Percentiles rank a stretch among this genome's conserved stretches.
Conservation (phyloP, 2,329 filamentous ascomycete genomes). For the Plenodomus lindquistii region DNA sequence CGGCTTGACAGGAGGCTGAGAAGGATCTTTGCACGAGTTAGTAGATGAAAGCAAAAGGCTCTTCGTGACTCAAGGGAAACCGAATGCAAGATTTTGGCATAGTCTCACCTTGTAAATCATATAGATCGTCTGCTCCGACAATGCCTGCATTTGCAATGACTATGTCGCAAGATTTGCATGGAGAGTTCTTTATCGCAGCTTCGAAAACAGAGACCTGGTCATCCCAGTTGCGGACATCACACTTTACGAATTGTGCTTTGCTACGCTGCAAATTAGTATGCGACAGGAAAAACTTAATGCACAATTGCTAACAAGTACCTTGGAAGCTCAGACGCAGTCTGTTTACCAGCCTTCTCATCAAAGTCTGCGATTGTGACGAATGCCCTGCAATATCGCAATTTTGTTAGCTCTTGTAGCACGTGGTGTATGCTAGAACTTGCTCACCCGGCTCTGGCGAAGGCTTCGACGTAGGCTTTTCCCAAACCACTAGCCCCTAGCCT, state of each 20-base stretch:
- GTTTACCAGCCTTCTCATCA: too few relatives aligned
- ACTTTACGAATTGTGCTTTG: slow-evolving; percentile 1
- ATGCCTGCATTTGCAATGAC: slow-evolving; percentile 16
- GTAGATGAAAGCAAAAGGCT: neutral
- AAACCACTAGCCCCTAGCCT: neutral
- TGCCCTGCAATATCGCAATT: neutral
- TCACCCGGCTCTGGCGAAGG: slow-evolving; percentile 1
- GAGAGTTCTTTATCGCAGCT: neutral
- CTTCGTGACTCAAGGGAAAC: too few relatives aligned
- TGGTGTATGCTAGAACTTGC: neutral
- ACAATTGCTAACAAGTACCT: too few relatives aligned
- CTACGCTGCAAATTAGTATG: too few relatives aligned
- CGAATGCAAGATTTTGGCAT: too few relatives aligned
- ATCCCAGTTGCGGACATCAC: slow-evolving; percentile 13
- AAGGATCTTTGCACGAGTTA: neutral
- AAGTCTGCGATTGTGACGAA: too few relatives aligned
- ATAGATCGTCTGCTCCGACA: slow-evolving; percentile 8
- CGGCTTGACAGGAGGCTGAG: slow-evolving; percentile 1
- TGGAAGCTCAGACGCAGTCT: too few relatives aligned
- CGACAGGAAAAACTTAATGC: too few relatives aligned
- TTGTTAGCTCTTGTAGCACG: too few relatives aligned
- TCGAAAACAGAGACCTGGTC: slow-evolving; percentile 8
- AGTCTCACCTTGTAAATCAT: slow-evolving; percentile 6
- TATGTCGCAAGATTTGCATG: slow-evolving; percentile 1
- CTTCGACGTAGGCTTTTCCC: slow-evolving; percentile 1